Evolutionary conservation across 768 basidiomycete genomes (phyloP), one percentile per base, ranked within the genome.

Genomic region (Trametes gibbosa): DNA sequence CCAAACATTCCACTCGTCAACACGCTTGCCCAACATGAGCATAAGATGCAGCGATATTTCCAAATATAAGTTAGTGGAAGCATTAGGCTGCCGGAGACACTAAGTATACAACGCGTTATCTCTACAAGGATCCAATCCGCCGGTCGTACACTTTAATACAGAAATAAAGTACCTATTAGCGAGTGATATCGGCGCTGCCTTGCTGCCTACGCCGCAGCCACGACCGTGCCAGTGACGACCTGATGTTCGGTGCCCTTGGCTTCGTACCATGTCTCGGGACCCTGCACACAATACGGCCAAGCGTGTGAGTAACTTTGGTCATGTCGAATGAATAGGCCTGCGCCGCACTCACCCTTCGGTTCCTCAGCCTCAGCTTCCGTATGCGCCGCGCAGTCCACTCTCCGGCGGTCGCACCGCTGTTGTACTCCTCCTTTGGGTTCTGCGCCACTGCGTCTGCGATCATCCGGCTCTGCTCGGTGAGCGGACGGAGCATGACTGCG

Each of bases 171-270:
- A 50, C 50, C 34, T 35, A 37, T 23, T 50, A 50, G 3, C 21
- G 12, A 16, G 3, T n/a, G 19, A 7, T 23, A 29, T 13, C 16
- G 12, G 54, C 23, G 24, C 29, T 37, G 24, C 21, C n/a, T 51
- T 25, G 21, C n/a, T 16, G 42, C 24, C 53, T 42, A 62, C 17
- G 61, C 61, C 14, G 58, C 42, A 10, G 63, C 59, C 7, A 25
- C 40, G 19, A 63, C 42, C 10, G 46, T 32, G 14, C 39, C 58
- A 23, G 46, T 23, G 16, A 65, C 51, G 32, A 54, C 61, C 23
- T 62, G 53, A 45, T 68, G 70, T 42, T 71, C 70, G 1, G 70
- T 71, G n/a, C 70, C 70, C 59, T 65, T 62, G 40, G 64, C 63
- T 17, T 62, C 68, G 40, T 58, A 61, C 70, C 70, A 71, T 3